A percentile compares a stretch with the other conserved stretches of the same genome.
Evolutionary conservation across 2,329 filamentous ascomycete genomes (phyloP).

Genomic region (Botryotinia convoluta): DNA sequence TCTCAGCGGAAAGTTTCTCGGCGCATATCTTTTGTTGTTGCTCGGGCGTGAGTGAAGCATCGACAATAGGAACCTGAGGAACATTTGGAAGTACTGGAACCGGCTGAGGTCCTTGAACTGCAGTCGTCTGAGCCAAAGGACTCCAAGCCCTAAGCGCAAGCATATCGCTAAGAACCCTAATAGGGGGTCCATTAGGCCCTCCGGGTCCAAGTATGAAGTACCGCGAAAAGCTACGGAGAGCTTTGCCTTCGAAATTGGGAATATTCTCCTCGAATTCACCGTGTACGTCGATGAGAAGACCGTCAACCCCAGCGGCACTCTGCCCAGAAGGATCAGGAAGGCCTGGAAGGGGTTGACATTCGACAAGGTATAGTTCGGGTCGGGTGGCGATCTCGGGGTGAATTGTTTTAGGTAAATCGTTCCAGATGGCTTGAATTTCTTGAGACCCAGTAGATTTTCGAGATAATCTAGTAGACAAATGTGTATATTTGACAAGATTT

Average conservation of each 20-base stretch:
- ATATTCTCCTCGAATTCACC: constrained; percentile 80
- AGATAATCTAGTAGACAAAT: constrained; percentile 58
- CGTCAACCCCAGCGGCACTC: constrained; percentile 66
- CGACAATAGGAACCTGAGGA: neutral
- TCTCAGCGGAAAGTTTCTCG: constrained; percentile 71
- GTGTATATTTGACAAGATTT: constrained; percentile 70
- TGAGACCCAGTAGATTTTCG: constrained; percentile 64
- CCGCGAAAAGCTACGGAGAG: constrained; percentile 77
- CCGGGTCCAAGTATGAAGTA: constrained; percentile 78
- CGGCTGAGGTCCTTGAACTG: constrained; percentile 6
- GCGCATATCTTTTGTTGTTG: constrained; percentile 64
- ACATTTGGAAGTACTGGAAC: constrained; percentile 24
- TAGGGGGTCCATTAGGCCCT: constrained; percentile 51
- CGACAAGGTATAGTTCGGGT: constrained; percentile 73
- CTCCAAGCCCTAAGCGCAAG: constrained; percentile 68
- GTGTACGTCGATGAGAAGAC: constrained; percentile 75
- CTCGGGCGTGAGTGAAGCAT: constrained; percentile 29
- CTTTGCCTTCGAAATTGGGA: constrained; percentile 51
- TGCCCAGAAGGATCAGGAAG: constrained; percentile 67
- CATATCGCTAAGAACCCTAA: constrained; percentile 79
- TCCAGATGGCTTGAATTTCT: constrained; percentile 67
- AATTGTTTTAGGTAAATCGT: constrained; percentile 65
- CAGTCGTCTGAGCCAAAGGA: constrained; percentile 42
- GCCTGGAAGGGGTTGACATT: constrained; percentile 72
- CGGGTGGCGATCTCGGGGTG: constrained; percentile 70